A percentile compares a stretch with the other conserved stretches of the same genome.
These are phyloP conservation scores for Debaryomyces robertsiae DNA, from an alignment of 1,139 yeast species.

Conservation along the genomic window DNA sequence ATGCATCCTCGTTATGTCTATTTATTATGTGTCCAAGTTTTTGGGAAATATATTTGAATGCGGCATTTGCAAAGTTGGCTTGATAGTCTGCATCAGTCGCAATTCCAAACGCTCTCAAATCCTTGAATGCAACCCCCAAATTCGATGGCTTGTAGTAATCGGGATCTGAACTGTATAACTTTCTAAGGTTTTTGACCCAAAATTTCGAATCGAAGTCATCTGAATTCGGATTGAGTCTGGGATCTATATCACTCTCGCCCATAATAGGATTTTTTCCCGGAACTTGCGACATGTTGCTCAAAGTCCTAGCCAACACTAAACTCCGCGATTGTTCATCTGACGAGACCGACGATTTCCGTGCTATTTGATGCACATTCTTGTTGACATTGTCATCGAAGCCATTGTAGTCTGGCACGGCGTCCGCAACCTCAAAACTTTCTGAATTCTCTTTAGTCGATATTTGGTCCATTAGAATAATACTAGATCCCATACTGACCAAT, in stretches of 20 bases:
- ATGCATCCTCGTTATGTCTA: slow-evolving; percentile 14
- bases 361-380: slow-evolving; percentile 30
- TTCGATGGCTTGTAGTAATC: slow-evolving; percentile 23
- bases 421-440: slow-evolving; percentile 13
- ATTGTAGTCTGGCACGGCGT: slow-evolving; percentile 29
- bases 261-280: slow-evolving; percentile 7
- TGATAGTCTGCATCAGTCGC: slow-evolving; percentile 23
- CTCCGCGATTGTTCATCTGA: slow-evolving; percentile 36
- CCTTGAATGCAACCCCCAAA: slow-evolving; percentile 23
- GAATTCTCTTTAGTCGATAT: neutral
- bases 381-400: slow-evolving; percentile 32
- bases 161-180: slow-evolving; percentile 21
- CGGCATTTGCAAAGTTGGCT: slow-evolving; percentile 13
- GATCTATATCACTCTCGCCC: slow-evolving; percentile 11
- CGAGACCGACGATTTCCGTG: slow-evolving; percentile 27
- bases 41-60: slow-evolving; percentile 15
- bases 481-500: too few relatives aligned
- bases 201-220: slow-evolving; percentile 22
- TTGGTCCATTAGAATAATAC: neutral
- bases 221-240: slow-evolving; percentile 21
- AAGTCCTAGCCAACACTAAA: slow-evolving; percentile 3
- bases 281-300: slow-evolving; percentile 10
- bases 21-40: slow-evolving; percentile 3
- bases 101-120: slow-evolving; percentile 22
- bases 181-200: slow-evolving; percentile 31